Evolutionary conservation across 441 rosid species (phyloP), one percentile per base, ranked within the genome.

Genomic region (Gossypium schwendimanii): DNA sequence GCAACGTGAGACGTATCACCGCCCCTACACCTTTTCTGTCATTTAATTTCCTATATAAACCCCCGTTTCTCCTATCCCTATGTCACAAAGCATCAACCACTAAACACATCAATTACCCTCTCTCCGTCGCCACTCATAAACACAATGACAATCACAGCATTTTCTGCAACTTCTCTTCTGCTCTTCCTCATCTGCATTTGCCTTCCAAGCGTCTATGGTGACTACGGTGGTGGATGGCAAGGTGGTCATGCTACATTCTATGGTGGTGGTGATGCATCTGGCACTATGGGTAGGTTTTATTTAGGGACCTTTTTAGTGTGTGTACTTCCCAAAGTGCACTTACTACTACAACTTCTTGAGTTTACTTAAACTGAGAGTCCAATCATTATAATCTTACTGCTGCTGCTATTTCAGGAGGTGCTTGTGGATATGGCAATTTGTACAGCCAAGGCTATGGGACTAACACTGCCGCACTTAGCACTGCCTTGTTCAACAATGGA

Each of bases 391-490:
- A 6, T 14, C 60, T 44, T 6, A 11, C 23, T 64, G 24, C 59
- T 18, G 26, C 14, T 54, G 21, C 8, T 31, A 18, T 54, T 20
- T 55, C 87, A 94, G 98, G 98, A 3, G 98, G 98, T 60, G 98
- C 98, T 66, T 94, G 98, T 75, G 98, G 98, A 7, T 94, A 94
- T 75, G 98, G 97, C 6, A 87, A 94, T 76, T 72, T 94, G 80
- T 81, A 94, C 70, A 84, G 94, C 84, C 97, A 92, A 84, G 98
- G 98, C 50, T 94, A 94, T 66, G 98, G 97, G 2, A 90, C 97
- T 14, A 85, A 85, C 87, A 94, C 98, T 47, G 98, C 96, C 50
- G 98, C 97, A 44, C 83, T 94, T 1, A 94, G 98, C 76, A 91
- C 97, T 5, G 94, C 98, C 70, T 57, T 94, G 20, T 94, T 94